phyloP scores from a whole-genome alignment of 2,329 filamentous ascomycete species.

The Sporothrix pallida region DNA sequence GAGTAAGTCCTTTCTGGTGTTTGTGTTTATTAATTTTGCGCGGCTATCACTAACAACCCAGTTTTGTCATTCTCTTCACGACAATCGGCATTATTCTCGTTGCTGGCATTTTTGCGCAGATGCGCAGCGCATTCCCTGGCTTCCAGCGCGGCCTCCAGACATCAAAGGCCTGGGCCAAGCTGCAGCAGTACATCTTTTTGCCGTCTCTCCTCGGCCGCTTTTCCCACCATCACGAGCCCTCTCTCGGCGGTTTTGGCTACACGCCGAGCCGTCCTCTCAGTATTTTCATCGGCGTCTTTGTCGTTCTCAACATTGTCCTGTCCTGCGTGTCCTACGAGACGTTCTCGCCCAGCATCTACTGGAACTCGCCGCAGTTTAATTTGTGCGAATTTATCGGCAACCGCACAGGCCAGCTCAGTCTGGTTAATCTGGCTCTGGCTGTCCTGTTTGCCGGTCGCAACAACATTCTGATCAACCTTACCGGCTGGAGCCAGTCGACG shows the following conservation, averaged over 20 bases:
- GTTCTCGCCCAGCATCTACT: slow-evolving; percentile 3
- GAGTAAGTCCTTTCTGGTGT: neutral
- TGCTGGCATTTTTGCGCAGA: neutral
- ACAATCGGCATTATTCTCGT: slow-evolving; percentile 15
- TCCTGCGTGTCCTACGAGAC: neutral
- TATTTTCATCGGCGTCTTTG: slow-evolving; percentile 8
- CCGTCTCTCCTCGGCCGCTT: neutral
- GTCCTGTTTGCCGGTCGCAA: slow-evolving; percentile 68
- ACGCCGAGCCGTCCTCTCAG: neutral
- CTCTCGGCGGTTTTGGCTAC: neutral
- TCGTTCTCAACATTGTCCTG: slow-evolving; percentile 3
- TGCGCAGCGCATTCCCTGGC: neutral
- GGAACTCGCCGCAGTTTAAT: slow-evolving; percentile 23
- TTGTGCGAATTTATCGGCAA: slow-evolving; percentile 17
- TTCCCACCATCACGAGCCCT: slow-evolving; percentile 4
- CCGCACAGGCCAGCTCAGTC: slow-evolving; percentile 12
- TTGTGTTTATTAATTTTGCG: no score
- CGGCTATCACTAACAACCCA: neutral
- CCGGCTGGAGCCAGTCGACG: slow-evolving; percentile 70
- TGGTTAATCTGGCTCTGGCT: slow-evolving; percentile 26
- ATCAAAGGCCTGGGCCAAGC: neutral
- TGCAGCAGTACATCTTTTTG: neutral
- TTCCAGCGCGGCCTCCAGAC: slow-evolving; percentile 10
- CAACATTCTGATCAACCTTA: slow-evolving; percentile 68
- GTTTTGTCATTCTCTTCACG: neutral